Evolutionary conservation across 176 grass and related monocot genomes (phyloP).

Genomic region (Eragrostis nindensis): DNA sequence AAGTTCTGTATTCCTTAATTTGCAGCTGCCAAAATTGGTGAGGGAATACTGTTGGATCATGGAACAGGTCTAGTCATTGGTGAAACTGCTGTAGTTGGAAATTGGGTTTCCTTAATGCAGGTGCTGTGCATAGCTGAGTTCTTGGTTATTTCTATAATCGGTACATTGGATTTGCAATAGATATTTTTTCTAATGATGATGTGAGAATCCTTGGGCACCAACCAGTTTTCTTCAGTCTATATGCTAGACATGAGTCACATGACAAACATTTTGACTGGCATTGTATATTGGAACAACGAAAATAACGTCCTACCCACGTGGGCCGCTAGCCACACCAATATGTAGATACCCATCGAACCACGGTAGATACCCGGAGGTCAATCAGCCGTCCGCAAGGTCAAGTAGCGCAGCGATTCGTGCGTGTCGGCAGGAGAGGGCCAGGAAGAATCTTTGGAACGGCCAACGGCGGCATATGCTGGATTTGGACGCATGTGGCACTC

Average conservation of each 20-base stretch:
- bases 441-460: no score
- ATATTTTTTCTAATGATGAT: background rate
- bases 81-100: constrained; percentile 97
- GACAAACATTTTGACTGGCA: background rate
- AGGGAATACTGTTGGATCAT: constrained; percentile 98
- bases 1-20: constrained; percentile 41
- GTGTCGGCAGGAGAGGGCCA: no score
- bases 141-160: background rate
- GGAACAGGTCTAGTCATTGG: constrained; percentile 96
- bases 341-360: no score
- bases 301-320: no score
- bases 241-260: background rate
- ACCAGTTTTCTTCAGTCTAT: background rate
- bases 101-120: constrained; percentile 99
- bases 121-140: constrained; percentile 34
- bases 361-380: no score
- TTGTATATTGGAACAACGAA: background rate
- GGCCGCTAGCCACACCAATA: no score
- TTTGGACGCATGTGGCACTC: no score
- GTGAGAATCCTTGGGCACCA: background rate
- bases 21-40: constrained; percentile 91
- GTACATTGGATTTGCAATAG: background rate
- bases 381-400: no score
- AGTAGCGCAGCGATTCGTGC: no score
- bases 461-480: no score